Conservation (phyloP, 2,329 filamentous ascomycete species). For the Phaeophleospora eucalypticola region DNA sequence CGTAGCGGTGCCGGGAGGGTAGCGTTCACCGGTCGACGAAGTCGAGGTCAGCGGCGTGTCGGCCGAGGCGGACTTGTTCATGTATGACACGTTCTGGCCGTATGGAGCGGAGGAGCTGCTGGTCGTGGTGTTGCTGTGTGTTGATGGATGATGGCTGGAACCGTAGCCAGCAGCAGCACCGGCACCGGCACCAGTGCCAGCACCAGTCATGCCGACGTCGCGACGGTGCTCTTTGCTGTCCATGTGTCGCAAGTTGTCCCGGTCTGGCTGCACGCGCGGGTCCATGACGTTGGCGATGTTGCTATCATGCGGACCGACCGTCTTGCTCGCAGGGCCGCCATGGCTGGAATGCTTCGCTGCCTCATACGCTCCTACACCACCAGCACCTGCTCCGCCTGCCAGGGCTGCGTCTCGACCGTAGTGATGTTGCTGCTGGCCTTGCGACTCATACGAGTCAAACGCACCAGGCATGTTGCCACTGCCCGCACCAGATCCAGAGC, state of each 20-base stretch:
- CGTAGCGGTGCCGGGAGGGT: no score
- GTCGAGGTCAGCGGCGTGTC: slow-evolving; percentile 1
- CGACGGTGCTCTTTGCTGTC: neutral
- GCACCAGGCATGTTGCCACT: neutral
- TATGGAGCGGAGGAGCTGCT: neutral
- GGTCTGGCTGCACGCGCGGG: neutral
- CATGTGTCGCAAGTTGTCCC: neutral
- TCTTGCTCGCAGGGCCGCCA: neutral
- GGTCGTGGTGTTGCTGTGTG: no score
- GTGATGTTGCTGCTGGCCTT: slow-evolving; percentile 3
- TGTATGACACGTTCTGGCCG: slow-evolving; percentile 6
- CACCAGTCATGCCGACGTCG: slow-evolving; percentile 1
- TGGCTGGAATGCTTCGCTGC: no score
- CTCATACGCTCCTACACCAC: neutral
- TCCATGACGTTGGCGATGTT: slow-evolving; percentile 1
- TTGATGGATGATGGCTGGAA: neutral
- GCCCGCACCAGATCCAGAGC: slow-evolving; percentile 2
- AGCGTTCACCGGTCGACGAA: no score
- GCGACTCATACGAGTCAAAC: neutral
- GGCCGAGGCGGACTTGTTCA: slow-evolving; percentile 2
- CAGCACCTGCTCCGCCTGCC: slow-evolving; percentile 3
- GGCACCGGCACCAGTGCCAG: neutral
- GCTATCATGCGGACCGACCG: neutral
- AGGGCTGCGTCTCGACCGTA: slow-evolving; percentile 6
- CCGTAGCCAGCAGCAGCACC: neutral